phyloP scores from a whole-genome alignment of 176 grass and related monocot species.

The Chrysopogon serrulatus region DNA sequence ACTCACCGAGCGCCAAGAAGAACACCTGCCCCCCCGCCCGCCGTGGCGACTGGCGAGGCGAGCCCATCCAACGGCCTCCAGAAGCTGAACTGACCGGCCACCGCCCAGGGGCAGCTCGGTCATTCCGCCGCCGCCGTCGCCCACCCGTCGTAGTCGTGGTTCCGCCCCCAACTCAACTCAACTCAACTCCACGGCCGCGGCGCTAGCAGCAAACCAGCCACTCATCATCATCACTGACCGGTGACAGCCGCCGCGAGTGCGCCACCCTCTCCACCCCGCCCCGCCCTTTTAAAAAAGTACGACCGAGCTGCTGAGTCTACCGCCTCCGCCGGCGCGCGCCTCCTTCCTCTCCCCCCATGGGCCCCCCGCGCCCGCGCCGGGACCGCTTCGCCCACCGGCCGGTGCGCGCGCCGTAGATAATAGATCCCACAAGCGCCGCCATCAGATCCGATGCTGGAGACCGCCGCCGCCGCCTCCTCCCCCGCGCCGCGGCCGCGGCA shows the following conservation, averaged over 20 bases:
- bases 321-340: too few relatives aligned
- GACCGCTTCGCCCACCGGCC: too few relatives aligned
- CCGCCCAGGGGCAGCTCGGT: constrained; percentile 12
- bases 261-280: neutral
- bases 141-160: constrained; percentile 26
- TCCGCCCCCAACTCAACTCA: constrained; percentile 36
- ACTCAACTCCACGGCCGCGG: constrained; percentile 10
- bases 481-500: constrained; percentile 12
- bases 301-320: neutral
- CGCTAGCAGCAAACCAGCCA: neutral
- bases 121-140: constrained; percentile 24
- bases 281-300: constrained; percentile 28
- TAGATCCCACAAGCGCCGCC: neutral
- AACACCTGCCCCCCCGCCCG: neutral
- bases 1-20: neutral
- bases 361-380: too few relatives aligned
- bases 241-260: constrained; percentile 2
- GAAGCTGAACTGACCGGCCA: neutral
- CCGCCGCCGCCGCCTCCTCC: constrained; percentile 23
- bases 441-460: constrained; percentile 28
- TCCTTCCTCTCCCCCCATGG: too few relatives aligned
- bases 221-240: neutral
- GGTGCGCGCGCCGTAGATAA: too few relatives aligned
- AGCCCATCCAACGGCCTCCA: neutral
- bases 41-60: neutral